Evolutionary conservation across 805 yeast species (phyloP).

Genomic region (Yamadazyma takamatsuzukensis): DNA sequence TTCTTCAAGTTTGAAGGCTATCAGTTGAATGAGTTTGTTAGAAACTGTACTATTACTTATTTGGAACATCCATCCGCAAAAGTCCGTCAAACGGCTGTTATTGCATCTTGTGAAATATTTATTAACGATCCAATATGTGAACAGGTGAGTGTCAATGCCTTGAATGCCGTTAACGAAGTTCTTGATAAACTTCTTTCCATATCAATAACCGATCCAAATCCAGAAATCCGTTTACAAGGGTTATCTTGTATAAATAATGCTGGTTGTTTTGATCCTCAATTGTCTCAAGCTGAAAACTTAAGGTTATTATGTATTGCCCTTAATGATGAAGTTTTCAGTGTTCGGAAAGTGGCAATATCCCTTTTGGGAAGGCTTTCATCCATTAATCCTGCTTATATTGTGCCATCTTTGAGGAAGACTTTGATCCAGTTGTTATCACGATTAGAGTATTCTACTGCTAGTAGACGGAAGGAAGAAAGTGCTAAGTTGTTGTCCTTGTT

Average conservation of each 20-base stretch:
- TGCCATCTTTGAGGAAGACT: slow-evolving; percentile 86
- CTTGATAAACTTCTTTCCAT: slow-evolving; percentile 74
- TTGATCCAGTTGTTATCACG: slow-evolving; percentile 82
- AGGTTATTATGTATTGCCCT: slow-evolving; percentile 80
- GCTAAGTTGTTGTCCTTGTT: slow-evolving; percentile 71
- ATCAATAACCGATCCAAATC: slow-evolving; percentile 82
- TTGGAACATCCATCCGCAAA: slow-evolving; percentile 75
- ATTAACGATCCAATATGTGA: slow-evolving; percentile 77
- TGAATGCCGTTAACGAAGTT: slow-evolving; percentile 81
- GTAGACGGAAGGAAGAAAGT: slow-evolving; percentile 79
- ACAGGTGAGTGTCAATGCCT: slow-evolving; percentile 76
- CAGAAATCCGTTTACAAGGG: slow-evolving; percentile 82
- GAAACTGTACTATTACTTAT: slow-evolving; percentile 79
- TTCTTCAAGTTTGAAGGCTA: slow-evolving; percentile 71
- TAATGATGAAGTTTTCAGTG: slow-evolving; percentile 84
- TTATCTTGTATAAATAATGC: slow-evolving; percentile 59
- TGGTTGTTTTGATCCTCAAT: slow-evolving; percentile 79
- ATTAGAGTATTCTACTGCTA: slow-evolving; percentile 73
- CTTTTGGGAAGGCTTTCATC: slow-evolving; percentile 80
- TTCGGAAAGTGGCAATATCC: slow-evolving; percentile 72
- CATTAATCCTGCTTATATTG: slow-evolving; percentile 92
- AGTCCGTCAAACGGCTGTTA: slow-evolving; percentile 79
- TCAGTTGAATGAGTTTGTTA: slow-evolving; percentile 81
- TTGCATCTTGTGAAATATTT: slow-evolving; percentile 76
- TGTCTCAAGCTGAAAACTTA: slow-evolving; percentile 92